phyloP scores from a whole-genome alignment of 106 monocot species.

The Phalaenopsis equestris region DNA sequence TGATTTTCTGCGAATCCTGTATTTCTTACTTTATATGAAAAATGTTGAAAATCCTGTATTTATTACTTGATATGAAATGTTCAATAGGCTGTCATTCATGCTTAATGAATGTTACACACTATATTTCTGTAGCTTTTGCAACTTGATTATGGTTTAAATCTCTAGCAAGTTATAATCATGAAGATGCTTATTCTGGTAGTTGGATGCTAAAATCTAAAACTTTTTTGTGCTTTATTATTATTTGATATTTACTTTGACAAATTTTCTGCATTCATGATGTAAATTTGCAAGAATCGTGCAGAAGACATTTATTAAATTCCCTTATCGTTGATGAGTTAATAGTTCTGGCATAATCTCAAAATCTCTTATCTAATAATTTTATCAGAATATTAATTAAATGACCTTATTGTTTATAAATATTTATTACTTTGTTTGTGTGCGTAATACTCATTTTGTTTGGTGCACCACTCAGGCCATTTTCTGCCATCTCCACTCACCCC shows the following conservation, averaged over 20 bases:
- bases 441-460: background rate
- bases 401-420: background rate
- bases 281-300: background rate
- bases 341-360: background rate
- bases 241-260: background rate
- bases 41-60: background rate
- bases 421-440: background rate
- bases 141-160: background rate
- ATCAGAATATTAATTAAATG: background rate
- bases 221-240: too few relatives aligned
- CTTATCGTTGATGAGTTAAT: background rate
- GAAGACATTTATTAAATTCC: background rate
- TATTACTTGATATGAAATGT: background rate
- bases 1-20: background rate
- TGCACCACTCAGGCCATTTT: background rate
- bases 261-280: background rate
- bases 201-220: background rate
- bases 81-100: background rate
- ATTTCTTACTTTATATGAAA: background rate
- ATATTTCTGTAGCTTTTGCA: background rate
- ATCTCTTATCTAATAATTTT: too few relatives aligned
- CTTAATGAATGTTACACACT: background rate
- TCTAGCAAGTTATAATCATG: background rate
- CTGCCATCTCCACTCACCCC: background rate
- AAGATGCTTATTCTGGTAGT: background rate